These are phyloP conservation scores for Cladosporium austrohemisphaericum DNA, from an alignment of 2,329 filamentous ascomycete species.

Conservation along the genomic window DNA sequence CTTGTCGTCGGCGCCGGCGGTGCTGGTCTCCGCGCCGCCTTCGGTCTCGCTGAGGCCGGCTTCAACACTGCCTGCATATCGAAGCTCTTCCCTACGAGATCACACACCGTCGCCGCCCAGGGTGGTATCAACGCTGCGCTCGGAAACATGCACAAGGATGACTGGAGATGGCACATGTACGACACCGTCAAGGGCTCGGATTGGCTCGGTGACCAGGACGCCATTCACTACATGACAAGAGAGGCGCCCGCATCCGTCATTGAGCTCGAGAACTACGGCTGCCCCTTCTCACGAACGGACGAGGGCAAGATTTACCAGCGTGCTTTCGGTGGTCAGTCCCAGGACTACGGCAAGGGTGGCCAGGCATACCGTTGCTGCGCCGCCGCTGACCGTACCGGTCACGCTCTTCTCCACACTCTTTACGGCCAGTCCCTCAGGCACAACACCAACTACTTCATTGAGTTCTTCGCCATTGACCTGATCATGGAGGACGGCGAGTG, in stretches of 20 bases:
- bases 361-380: slow-evolving; percentile 97
- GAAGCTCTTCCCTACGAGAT: slow-evolving; percentile 82
- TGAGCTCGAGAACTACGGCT: slow-evolving; percentile 95
- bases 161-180: slow-evolving; percentile 99
- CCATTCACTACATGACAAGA: slow-evolving; percentile 97
- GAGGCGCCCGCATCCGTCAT: slow-evolving; percentile 89
- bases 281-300: slow-evolving; percentile 93
- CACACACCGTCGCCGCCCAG: slow-evolving; percentile 72
- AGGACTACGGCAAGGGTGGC: slow-evolving; percentile 91
- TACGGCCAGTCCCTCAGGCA: slow-evolving; percentile 95
- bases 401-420: slow-evolving; percentile 95
- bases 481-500: slow-evolving; percentile 98
- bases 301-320: slow-evolving; percentile 98
- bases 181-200: slow-evolving; percentile 97
- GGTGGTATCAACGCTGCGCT: slow-evolving; percentile 85
- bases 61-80: slow-evolving; percentile 86
- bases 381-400: slow-evolving; percentile 92
- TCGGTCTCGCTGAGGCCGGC: slow-evolving; percentile 80
- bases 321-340: slow-evolving; percentile 95
- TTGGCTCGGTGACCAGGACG: slow-evolving; percentile 96
- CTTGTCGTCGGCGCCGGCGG: slow-evolving; percentile 86
- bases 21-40: slow-evolving; percentile 75
- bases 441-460: slow-evolving; percentile 99
- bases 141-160: slow-evolving; percentile 95
- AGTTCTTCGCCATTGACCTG: slow-evolving; percentile 95